Percentiles rank a stretch among this genome's conserved stretches.
phyloP scores from a whole-genome alignment of 2,329 filamentous ascomycete species.

The Aplosporella prunicola region DNA sequence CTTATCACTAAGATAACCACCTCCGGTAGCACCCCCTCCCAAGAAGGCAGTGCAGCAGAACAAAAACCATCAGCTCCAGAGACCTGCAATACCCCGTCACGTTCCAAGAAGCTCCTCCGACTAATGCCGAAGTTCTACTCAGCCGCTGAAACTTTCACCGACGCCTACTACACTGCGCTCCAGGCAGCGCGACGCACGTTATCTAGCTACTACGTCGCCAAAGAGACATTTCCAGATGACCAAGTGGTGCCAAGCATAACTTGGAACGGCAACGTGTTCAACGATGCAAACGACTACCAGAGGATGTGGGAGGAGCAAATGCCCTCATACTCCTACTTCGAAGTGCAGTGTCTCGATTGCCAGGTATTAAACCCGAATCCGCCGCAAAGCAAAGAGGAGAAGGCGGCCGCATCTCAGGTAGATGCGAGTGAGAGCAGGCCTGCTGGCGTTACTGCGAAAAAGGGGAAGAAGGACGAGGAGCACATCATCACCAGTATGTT shows the following conservation, averaged over 20 bases:
- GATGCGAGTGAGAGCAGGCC: no score
- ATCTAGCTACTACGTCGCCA: conserved; percentile 59
- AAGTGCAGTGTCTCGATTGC: conserved; percentile 65
- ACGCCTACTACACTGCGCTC: conserved; percentile 66
- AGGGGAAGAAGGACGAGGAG: conserved; percentile 20
- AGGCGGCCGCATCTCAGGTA: not conserved
- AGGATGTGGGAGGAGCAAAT: conserved; percentile 59
- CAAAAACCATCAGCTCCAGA: no score
- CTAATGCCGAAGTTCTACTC: no score
- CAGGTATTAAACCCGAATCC: conserved; percentile 63
- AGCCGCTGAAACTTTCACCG: conserved; percentile 65
- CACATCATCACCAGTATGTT: conserved; percentile 59
- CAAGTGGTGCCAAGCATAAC: conserved; percentile 55
- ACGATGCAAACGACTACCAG: conserved; percentile 56
- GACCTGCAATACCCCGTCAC: no score
- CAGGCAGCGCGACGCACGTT: conserved; percentile 51
- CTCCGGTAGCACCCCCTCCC: no score
- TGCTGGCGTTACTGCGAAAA: conserved; percentile 9
- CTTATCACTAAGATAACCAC: no score
- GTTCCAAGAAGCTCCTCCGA: no score
- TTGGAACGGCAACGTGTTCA: conserved; percentile 65
- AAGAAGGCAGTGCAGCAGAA: no score
- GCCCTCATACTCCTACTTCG: conserved; percentile 52
- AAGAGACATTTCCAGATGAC: conserved; percentile 44
- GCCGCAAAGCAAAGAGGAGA: not conserved